Base-by-base conservation (phyloP, 192 early-diverging fungal genomes). In the Coemansia sp. region DNA sequence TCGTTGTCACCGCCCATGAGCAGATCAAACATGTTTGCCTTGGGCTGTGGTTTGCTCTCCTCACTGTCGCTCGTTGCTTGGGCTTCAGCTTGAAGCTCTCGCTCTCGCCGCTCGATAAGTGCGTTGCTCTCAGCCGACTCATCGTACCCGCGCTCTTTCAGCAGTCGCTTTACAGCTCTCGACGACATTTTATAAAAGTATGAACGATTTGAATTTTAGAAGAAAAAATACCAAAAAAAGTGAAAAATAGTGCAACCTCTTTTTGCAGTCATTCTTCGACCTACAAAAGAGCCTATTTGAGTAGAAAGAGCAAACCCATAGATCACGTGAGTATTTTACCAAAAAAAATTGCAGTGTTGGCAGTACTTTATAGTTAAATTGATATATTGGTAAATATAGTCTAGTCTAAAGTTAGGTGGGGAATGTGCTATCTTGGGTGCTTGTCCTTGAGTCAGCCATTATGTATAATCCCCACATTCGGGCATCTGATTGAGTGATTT, bases 111-210 rank as follows among this genome's bases (percentile, higher is more conserved):
- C 40, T 84, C 77, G 2, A 84, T 66, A 47, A 65, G 67, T 24
- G 66, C 71, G 3, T 68, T 60, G 9, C 68, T 66, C 70, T 79
- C 82, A 10, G 76, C 73, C 71, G 79, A 47, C 22, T 84, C 82
- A 43, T 84, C 82, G 57, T 80, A 77, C 24, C 77, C 82, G 68
- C 74, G 75, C 72, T 80, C 78, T 54, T 73, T 79, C 52, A 85
- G 27, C 8, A 77, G 55, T 55, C 61, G 70, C 51, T 65, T 72
- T n/a, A 84, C 76, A 59, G 82, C 82, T 29, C 82, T 67, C 36
- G 82, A 84, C 9, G 82, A 84, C 82, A 84, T 84, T 78, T 64
- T 64, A 44, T n/a, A 3, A n/a, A 61, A 29, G 5, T 60, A 38
- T 65, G 15, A 24, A 22, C 3, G 40, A 51, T 47, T 40, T 52